Evolutionary conservation across 345 rosid species (phyloP), one percentile per base, ranked within the genome.

Genomic region (Turnera subulata): DNA sequence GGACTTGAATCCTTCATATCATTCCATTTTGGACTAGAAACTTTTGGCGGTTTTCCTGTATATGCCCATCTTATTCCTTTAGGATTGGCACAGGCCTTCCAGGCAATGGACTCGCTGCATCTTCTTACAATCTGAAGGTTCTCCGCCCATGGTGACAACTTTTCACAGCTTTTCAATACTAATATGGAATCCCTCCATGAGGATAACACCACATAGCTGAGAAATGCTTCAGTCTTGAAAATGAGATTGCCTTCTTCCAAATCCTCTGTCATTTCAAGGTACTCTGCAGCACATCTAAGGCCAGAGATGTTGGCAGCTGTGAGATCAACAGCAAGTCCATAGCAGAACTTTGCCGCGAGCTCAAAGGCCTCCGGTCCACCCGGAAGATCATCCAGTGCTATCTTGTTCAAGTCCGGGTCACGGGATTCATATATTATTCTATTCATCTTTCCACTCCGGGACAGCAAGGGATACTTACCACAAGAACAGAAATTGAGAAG

Each of bases 191-290:
- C 99, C 55, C 96, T 80, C 99, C 99, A 93, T 0, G 99, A 93
- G 23, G 99, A 93, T 50, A 93, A 63, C 46, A 93, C 99, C 0
- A 89, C 99, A 21, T 89, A 93, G 70, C 97, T 93, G 22, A 93
- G 91, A 61, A 93, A 93, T 0, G 99, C 99, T 76, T 93, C 99
- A 11, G 99, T 89, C 63, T 93, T 93, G 81, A 93, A 93, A 53
- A 89, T 89, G 35, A 93, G 86, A 55, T 93, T 93, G 29, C 99
- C 99, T 77, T 93, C 99, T 49, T 89, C 97, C 52, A 93, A 80
- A 64, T 93, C 99, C 74, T 93, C 99, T n/a, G 97, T 93, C 99
- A 93, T 93, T 69, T 93, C 99, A 19, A 93, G 82, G 65, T 82
- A 87, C 95, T 93, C 99, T 0, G 97, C 96, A 20, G 96, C 85